Base-by-base conservation (phyloP, 495 filamentous ascomycete genomes). In the Sporormia fimetaria region DNA sequence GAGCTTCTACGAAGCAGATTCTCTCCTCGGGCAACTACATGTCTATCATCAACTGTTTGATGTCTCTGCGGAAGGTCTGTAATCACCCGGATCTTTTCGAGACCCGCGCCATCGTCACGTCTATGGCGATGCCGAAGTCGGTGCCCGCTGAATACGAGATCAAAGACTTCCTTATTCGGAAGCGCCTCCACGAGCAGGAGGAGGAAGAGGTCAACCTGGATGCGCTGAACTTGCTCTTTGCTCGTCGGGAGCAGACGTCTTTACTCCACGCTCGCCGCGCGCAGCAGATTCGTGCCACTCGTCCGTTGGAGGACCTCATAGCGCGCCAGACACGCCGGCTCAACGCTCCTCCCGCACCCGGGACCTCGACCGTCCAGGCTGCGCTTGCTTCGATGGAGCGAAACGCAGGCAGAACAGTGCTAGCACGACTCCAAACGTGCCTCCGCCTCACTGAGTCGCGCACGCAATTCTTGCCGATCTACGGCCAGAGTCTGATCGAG, bases 71-170 rank as follows among this genome's bases (percentile, higher is more conserved):
- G 16, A 94, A 95, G 58, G 92, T 99, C 29, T 99, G 92, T 69
- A 96, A 96, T 52, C 92, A 99, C 56, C 92, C 92, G 0, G 92
- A 99, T 65, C 72, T 96, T 10, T 99, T 99, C 56, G 83, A 95
- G 49, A 92, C 90, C n/a, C 75, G 92, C 10, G 85, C 82, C n/a
- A 94, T 99, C 56, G 87, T 92, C 53, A 96, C 85, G 1, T 95
- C 88, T 4, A 94, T 93, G 59, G 87, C 87, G 6, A 93, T 95
- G 83, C 72, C 78, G 22, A 81, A 71, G 30, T 87, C 87, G 17
- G 79, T 81, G 4, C 66, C 80, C n/a, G 76, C 80, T 6, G 77
- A 83, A 17, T 99, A 75, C 45, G 78, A 83, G 51, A 66, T 75
- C 37, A 86, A 83, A 37, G 84, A 94, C 38, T 61, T 70, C 7